Base-by-base conservation (phyloP, 495 filamentous ascomycete species). In the Halenospora varia region DNA sequence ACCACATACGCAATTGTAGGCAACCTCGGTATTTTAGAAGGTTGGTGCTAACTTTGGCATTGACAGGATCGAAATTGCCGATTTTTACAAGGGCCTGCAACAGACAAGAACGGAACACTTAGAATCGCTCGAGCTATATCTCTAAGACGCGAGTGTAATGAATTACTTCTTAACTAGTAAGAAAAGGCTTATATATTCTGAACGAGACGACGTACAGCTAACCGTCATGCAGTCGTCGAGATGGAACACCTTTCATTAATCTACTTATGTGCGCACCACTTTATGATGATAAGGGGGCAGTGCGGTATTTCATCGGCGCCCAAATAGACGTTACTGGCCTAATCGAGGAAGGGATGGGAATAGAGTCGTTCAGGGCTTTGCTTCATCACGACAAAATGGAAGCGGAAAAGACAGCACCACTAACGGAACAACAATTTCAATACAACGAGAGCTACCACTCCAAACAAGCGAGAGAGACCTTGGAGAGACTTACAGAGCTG, bases 231-330 rank as follows among this genome's bases (percentile, higher is more conserved):
- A 83, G 79, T 62, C 76, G 80, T 22, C 72, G 81, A 48, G 82
- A 85, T 61, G 83, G 83, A 9, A 82, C 77, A 13, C 84, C 83
- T 1, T 87, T 87, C 64, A 77, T 86, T 71, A 87, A 87, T 51
- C 73, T 87, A 3, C 74, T 86, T 19, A 81, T 84, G 76, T 79
- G 78, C 54, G 79, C 83, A 6, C 83, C 82, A 3, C 72, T 86
- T 11, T 79, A 76, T 63, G 83, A 86, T 67, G 82, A 81, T 61
- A 73, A 77, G 56, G 82, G 82, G n/a, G 71, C 68, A 15, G 75
- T 85, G 2, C 76, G 82, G 35, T 86, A 85, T 59, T 81, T 82
- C 59, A 78, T 86, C 51, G 83, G 83, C 25, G 80, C 80, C 13
- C 81, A 85, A 65, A 75, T 85, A 50, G 82, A 85, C 51, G 77